Conservation (phyloP, 495 filamentous ascomycete genomes). For the Lophiostoma macrostomum region DNA sequence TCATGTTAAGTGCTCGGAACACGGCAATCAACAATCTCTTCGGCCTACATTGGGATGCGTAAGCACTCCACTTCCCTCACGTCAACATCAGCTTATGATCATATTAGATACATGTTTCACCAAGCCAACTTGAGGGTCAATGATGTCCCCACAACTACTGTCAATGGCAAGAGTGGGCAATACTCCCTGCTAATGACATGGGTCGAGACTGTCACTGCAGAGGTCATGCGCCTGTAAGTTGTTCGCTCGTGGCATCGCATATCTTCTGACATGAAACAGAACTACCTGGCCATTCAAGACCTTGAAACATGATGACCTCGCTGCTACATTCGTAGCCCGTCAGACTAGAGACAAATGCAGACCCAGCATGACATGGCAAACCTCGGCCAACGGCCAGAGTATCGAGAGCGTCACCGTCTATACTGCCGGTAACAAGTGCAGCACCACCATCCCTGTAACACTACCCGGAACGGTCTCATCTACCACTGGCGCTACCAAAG, state of each 20-base stretch:
- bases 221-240: slow-evolving; percentile 51
- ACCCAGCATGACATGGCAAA: slow-evolving; percentile 50
- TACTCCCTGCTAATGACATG: slow-evolving; percentile 60
- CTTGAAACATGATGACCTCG: slow-evolving; percentile 57
- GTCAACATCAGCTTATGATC: neutral
- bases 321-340: slow-evolving; percentile 49
- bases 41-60: slow-evolving; percentile 50
- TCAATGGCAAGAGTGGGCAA: slow-evolving; percentile 50
- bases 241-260: neutral
- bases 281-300: slow-evolving; percentile 58
- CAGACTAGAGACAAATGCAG: slow-evolving; percentile 55
- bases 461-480: slow-evolving; percentile 46
- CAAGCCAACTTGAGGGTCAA: slow-evolving; percentile 60
- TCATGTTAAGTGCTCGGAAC: slow-evolving; percentile 49
- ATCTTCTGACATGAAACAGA: slow-evolving; percentile 8
- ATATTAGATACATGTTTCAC: slow-evolving; percentile 47
- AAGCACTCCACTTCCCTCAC: slow-evolving; percentile 44
- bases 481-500: slow-evolving; percentile 47
- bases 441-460: slow-evolving; percentile 54
- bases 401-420: slow-evolving; percentile 53
- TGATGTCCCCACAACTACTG: slow-evolving; percentile 46
- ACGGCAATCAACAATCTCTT: slow-evolving; percentile 57
- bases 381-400: slow-evolving; percentile 38
- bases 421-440: slow-evolving; percentile 53
- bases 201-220: slow-evolving; percentile 57